A percentile compares a stretch with the other conserved stretches of the same genome.
Conservation (phyloP, 1,284 basidiomycete species). For the Malassezia caprae region DNA sequence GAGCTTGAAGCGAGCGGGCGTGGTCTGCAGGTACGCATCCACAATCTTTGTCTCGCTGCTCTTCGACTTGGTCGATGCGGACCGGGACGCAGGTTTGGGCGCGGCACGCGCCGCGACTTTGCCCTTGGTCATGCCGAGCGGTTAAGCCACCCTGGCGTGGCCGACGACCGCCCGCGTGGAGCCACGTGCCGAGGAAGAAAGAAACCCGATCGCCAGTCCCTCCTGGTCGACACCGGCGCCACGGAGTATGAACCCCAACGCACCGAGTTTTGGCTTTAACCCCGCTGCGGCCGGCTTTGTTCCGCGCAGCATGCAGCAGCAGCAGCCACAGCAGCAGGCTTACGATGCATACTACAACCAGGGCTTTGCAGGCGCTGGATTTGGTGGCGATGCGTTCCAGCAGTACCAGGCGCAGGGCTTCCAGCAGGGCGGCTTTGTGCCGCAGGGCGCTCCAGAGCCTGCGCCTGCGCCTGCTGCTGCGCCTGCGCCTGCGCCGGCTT, state of each 20-base stretch:
- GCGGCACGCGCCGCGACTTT: not conserved
- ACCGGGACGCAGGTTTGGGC: not conserved
- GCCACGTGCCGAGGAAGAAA: slow-evolving; percentile 11
- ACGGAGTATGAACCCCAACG: slow-evolving; percentile 46
- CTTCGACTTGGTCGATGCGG: not conserved
- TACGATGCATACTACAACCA: slow-evolving; percentile 20
- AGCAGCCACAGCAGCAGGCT: slow-evolving; percentile 23
- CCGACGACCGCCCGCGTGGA: not conserved
- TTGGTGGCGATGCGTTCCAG: slow-evolving; percentile 10
- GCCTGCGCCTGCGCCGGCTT: not conserved
- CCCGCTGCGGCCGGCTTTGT: slow-evolving; percentile 42
- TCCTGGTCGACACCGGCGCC: not conserved
- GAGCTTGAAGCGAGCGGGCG: slow-evolving; percentile 75
- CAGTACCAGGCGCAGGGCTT: slow-evolving; percentile 17
- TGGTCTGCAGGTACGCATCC: slow-evolving; percentile 61
- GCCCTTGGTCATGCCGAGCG: not conserved
- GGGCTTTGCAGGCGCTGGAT: slow-evolving; percentile 5
- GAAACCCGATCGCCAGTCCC: not conserved
- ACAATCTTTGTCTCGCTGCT: slow-evolving; percentile 55
- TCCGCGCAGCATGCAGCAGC: slow-evolving; percentile 27
- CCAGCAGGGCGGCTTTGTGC: slow-evolving; percentile 19
- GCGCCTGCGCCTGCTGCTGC: not conserved
- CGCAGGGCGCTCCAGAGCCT: not conserved
- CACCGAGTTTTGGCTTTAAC: slow-evolving; percentile 44
- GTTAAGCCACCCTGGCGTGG: not conserved